Evolutionary conservation across 352 stramenopile genomes (phyloP), one percentile per base, ranked within the genome.

Genomic region (Plasmopara muralis): DNA sequence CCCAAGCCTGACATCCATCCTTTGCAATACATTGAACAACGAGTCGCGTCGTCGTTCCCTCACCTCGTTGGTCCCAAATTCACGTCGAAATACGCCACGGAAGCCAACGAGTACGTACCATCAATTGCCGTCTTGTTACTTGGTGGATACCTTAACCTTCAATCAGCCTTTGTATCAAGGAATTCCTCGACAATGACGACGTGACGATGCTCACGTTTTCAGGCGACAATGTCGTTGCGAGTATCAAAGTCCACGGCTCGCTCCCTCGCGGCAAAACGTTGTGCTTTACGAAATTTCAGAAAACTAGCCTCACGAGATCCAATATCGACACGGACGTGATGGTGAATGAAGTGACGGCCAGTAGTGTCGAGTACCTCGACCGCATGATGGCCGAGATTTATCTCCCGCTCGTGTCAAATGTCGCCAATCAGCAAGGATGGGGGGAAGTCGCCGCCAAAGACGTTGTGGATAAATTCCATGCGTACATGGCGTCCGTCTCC

Each of bases 401-500:
- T 62, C 62, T 98, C 39, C 95, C 95, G 8, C 62, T 99, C 18
- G 92, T 98, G 37, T 97, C 84, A 20, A 99, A 99, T 55, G 77
- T 79, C 7, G 77, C 82, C 14, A 98, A 98, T 65, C 94, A 98
- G 60, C 79, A 93, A 48, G 89, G 78, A 7, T 99, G 95, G 95
- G 95, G 95, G 8, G 95, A 98, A 66, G 92, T 98, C 12, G 92
- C 93, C 0, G 97, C 91, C 13, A 92, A 96, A 41, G 95, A 99
- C 60, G 93, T 98, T 6, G 95, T 98, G 43, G 95, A 98, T 63
- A 95, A 96, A 55, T 98, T 98, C 53, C 95, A 98, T 70, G 89
- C 85, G 44, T 98, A 98, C 65, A 86, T 98, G 66, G 95, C 91
- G 6, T 96, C 83, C 1, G 93, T 97, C 0, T 95, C 89, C 20